phyloP scores from a whole-genome alignment of 208 protist genomes.

The Wallacemonas sp. region DNA sequence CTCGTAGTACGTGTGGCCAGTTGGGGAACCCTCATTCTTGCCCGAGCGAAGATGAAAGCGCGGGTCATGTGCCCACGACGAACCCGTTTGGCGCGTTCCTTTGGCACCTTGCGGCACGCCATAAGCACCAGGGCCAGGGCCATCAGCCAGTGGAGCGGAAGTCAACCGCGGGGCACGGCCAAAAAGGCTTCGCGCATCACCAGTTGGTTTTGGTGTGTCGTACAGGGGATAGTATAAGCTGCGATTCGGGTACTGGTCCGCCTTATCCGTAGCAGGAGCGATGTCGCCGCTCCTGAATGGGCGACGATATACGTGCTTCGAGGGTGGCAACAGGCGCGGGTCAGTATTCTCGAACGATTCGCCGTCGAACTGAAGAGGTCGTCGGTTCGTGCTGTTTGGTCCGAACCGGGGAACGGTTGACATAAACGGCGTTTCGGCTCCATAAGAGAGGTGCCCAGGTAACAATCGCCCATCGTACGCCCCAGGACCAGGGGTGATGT shows the following conservation, averaged over 20 bases:
- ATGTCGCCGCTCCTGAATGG: slow-evolving; percentile 36
- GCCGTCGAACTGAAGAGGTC: slow-evolving; percentile 9
- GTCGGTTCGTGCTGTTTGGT: slow-evolving; percentile 11
- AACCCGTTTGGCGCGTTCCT: slow-evolving; percentile 20
- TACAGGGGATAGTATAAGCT: slow-evolving; percentile 65
- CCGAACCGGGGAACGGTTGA: slow-evolving; percentile 66
- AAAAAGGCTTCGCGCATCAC: slow-evolving; percentile 46
- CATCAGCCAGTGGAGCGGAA: neutral
- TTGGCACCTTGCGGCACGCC: slow-evolving; percentile 12
- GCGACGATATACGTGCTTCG: slow-evolving; percentile 12
- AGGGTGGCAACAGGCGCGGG: slow-evolving; percentile 5
- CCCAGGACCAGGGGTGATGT: slow-evolving; percentile 57
- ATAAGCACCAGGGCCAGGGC: slow-evolving; percentile 62
- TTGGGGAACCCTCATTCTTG: slow-evolving; percentile 29
- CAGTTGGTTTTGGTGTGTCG: slow-evolving; percentile 67
- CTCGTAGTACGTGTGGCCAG: slow-evolving; percentile 64
- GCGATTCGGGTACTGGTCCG: slow-evolving; percentile 11
- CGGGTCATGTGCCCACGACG: slow-evolving; percentile 62
- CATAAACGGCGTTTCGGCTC: slow-evolving; percentile 58
- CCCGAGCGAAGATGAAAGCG: slow-evolving; percentile 37
- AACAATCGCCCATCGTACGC: slow-evolving; percentile 40
- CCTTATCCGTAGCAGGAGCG: neutral
- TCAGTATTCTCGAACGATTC: slow-evolving; percentile 11
- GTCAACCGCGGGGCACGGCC: slow-evolving; percentile 20
- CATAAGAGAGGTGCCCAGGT: slow-evolving; percentile 37